Base-by-base conservation (phyloP, 805 yeast species). In the Monosporozyma yasuniensis region DNA sequence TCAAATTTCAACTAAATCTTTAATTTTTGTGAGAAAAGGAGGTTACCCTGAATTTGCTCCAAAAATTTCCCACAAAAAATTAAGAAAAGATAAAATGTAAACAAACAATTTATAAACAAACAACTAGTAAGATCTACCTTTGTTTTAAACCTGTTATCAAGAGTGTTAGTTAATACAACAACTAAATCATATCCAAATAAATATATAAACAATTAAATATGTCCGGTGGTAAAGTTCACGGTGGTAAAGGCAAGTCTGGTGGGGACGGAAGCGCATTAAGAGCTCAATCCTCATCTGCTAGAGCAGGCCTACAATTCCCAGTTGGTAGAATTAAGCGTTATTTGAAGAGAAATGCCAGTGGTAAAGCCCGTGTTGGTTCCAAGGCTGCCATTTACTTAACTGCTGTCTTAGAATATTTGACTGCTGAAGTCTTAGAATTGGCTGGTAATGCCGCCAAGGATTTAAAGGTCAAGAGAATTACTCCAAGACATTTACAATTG, bases 391-490 rank as follows among this genome's bases (percentile, higher is more conserved):
- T 91, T 55, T 91, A 91, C 70, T 77, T 91, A 57, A 90, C 97
- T 50, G 96, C 97, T 19, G 98, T 91, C 42, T 79, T 91, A 58
- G 98, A 91, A 72, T 91, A 91, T 73, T 76, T 91, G 65, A 89
- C 97, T 49, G 97, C 98, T 37, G 98, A 91, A 76, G 96, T 91
- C 47, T 78, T 91, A 63, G 98, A 91, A 75, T 77, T 91, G 78
- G 97, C 98, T 52, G 97, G 98, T 72, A 91, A 91, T 68, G 98
- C 98, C 35, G 97, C 98, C 44, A 89, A 91, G 70, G 97, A 91
- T 66, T 77, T 88, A 68, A 87, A 87, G 69, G 93, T 88, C 60
- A 89, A 90, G 73, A 88, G 98, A 83, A 90, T 90, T 68, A 89
- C 96, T 18, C 98, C 98, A 64, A 87, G 98, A 74, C 98, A 90